phyloP scores from a whole-genome alignment of 2,329 filamentous ascomycete genomes.

The Stagonosporopsis tanaceti region DNA sequence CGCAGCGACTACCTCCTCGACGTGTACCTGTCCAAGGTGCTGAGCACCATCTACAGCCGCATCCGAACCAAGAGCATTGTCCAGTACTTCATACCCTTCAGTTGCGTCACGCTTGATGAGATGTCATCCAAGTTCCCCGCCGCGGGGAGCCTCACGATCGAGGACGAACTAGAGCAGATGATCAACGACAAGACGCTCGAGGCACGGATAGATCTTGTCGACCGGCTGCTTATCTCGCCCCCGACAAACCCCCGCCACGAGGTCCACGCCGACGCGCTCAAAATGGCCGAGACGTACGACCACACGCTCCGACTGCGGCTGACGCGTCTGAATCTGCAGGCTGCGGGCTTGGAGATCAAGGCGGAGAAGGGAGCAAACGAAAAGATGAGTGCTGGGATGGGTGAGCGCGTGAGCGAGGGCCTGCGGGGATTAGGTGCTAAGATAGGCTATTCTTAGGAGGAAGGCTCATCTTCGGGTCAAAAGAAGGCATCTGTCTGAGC shows the following conservation, averaged over 20 bases:
- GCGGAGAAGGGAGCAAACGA: slow-evolving; percentile 33
- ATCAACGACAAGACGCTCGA: slow-evolving; percentile 76
- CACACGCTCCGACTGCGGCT: slow-evolving; percentile 78
- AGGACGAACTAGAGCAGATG: slow-evolving; percentile 78
- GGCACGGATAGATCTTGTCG: slow-evolving; percentile 84
- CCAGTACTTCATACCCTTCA: slow-evolving; percentile 92
- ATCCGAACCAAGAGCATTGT: slow-evolving; percentile 92
- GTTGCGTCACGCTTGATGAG: slow-evolving; percentile 80
- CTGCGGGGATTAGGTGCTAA: slow-evolving; percentile 40
- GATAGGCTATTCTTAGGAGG: slow-evolving; percentile 38
- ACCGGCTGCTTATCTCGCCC: slow-evolving; percentile 77
- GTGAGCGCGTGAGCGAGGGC: slow-evolving; percentile 36
- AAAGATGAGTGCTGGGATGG: slow-evolving; percentile 23
- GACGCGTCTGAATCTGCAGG: slow-evolving; percentile 76
- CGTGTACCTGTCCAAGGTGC: slow-evolving; percentile 79
- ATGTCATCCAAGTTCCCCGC: slow-evolving; percentile 79
- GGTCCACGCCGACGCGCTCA: slow-evolving; percentile 74
- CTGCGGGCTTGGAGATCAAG: slow-evolving; percentile 75
- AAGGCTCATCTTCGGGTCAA: not conserved
- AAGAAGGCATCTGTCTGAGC: not conserved
- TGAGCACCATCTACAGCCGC: slow-evolving; percentile 72
- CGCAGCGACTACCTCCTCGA: slow-evolving; percentile 89
- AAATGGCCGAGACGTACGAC: slow-evolving; percentile 75
- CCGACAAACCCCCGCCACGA: slow-evolving; percentile 70
- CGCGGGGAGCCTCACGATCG: slow-evolving; percentile 59